A percentile compares a stretch with the other conserved stretches of the same genome.
These are phyloP conservation scores for Sedum album DNA, from an alignment of 164 flowering plant species.

Conservation along the genomic window DNA sequence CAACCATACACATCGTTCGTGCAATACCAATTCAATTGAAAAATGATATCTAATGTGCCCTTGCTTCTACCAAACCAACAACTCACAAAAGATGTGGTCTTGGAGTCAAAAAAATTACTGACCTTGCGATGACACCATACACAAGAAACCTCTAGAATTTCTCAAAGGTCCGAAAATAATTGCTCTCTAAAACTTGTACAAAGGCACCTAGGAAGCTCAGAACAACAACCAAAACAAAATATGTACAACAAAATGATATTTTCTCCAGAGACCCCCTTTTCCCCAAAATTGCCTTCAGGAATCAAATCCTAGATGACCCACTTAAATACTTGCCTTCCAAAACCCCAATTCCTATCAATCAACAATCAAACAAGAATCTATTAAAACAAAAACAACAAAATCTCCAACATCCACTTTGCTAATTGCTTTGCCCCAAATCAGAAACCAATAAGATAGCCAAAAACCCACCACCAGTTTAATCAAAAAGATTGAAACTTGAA, in stretches of 20 bases:
- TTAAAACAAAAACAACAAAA: conserved; percentile 13
- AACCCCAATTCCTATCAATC: not conserved
- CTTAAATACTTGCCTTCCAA: not conserved
- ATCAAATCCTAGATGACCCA: not conserved
- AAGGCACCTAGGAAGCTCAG: not conserved
- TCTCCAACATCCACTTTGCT: conserved; percentile 9
- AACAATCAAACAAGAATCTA: conserved; percentile 10
- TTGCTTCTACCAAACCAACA: conserved; percentile 10
- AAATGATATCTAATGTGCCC: not conserved
- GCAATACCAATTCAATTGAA: not conserved
- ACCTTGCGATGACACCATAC: conserved; percentile 8
- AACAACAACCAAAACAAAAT: not conserved
- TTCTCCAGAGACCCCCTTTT: not conserved
- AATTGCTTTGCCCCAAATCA: not conserved
- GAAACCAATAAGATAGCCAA: not conserved
- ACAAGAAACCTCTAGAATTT: not conserved
- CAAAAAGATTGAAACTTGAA: conserved; percentile 5
- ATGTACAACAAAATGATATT: not conserved
- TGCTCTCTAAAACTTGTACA: not conserved
- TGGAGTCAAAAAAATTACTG: conserved; percentile 14
- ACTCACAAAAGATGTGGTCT: conserved; percentile 4
- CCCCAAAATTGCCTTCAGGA: conserved; percentile 5
- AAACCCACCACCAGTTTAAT: not conserved
- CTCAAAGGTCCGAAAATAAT: not conserved
- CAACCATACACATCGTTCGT: not conserved